These are phyloP conservation scores for Trifolium subterraneum DNA, from an alignment of 306 rosid species.

Conservation along the genomic window DNA sequence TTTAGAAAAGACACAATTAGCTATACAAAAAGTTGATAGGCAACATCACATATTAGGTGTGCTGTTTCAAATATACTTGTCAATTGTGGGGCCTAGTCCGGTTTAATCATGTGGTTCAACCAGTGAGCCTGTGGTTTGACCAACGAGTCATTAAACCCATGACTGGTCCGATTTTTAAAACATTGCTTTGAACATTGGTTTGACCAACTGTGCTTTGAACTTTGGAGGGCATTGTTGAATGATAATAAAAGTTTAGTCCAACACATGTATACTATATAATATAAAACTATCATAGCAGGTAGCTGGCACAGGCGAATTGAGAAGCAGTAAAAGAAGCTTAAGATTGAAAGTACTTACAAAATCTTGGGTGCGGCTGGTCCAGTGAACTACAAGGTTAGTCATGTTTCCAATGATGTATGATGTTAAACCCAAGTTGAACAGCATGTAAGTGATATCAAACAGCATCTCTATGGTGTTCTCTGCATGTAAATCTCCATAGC, in stretches of 20 bases:
- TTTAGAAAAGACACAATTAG: conserved; percentile 35
- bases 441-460: conserved; percentile 79
- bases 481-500: conserved; percentile 92
- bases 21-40: not conserved
- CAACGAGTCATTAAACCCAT: too few species aligned
- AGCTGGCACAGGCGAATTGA: conserved; percentile 26
- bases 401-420: conserved; percentile 93
- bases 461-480: conserved; percentile 84
- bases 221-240: conserved; percentile 39
- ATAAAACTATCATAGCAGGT: conserved; percentile 34
- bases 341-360: conserved; percentile 60
- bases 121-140: too few species aligned
- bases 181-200: conserved; percentile 33
- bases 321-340: conserved; percentile 34
- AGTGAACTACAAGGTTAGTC: conserved; percentile 89
- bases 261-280: conserved; percentile 13
- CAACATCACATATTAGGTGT: conserved; percentile 11
- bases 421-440: conserved; percentile 85
- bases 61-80: conserved; percentile 37
- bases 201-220: too few species aligned
- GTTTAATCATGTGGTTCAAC: too few species aligned
- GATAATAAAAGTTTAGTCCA: conserved; percentile 32
- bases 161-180: too few species aligned
- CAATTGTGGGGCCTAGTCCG: conserved; percentile 35
- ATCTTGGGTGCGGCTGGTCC: conserved; percentile 88